phyloP scores from a whole-genome alignment of 139 green algal species.

The Chlamydomonas sphaeroides region DNA sequence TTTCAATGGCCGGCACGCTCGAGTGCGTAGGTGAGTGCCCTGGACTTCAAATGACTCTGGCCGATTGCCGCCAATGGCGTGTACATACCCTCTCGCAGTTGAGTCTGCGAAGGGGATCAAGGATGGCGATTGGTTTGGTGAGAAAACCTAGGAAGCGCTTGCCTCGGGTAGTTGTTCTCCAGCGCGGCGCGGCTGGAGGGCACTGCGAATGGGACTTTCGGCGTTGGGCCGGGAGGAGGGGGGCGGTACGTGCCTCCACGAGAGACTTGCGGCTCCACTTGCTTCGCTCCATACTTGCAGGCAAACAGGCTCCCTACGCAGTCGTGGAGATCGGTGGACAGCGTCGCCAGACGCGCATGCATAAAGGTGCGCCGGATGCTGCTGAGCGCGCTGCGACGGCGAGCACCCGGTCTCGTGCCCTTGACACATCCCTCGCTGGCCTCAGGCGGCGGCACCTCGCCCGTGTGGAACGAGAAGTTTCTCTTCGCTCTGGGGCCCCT shows the following conservation, averaged over 20 bases:
- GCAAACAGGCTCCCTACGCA: conserved; percentile 25
- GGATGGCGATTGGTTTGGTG: conserved; percentile 19
- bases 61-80: too few relatives aligned
- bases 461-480: conserved; percentile 31
- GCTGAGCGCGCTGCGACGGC: too few relatives aligned
- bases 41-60: too few relatives aligned
- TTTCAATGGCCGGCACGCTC: too few relatives aligned
- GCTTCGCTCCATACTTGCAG: neutral
- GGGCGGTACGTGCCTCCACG: too few relatives aligned
- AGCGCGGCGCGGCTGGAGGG: too few relatives aligned
- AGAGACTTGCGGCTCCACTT: neutral
- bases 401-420: too few relatives aligned
- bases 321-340: neutral
- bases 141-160: neutral
- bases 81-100: neutral
- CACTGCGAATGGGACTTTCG: too few relatives aligned
- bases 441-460: conserved; percentile 12
- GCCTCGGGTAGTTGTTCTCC: too few relatives aligned
- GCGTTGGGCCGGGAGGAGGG: neutral
- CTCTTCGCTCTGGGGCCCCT: neutral
- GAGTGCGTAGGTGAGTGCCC: too few relatives aligned
- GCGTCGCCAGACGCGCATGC: neutral
- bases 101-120: neutral
- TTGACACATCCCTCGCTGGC: neutral
- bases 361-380: neutral